Base-by-base conservation (phyloP, 352 stramenopile species). In the Phytophthora fragariae region DNA sequence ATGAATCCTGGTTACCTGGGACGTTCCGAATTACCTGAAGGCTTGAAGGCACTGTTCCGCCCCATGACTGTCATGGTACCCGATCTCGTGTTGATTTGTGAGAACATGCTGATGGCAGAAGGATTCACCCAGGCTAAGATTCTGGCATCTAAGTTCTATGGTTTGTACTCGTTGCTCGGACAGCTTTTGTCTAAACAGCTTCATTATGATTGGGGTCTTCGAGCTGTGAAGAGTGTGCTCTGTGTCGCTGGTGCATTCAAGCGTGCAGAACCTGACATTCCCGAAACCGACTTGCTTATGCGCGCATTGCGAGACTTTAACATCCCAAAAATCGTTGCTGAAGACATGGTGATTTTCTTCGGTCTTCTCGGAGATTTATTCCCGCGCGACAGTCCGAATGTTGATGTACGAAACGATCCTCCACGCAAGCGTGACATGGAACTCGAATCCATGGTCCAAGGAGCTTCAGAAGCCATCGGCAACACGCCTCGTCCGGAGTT, bases 91-190 rank as follows among this genome's bases (percentile, higher is more conserved):
- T 76, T 99, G 19, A 99, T 99, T 70, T 99, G 94, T 75, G 97
- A 99, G 77, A 99, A 99, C 77, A 99, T 99, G 93, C 82, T 99
- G 41, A 98, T 99, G 94, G 95, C 95, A 5, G 93, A 98, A 83
- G 97, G 97, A 8, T 99, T 99, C 67, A 97, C 96, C 27, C 88
- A 97, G 37, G 93, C 93, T 35, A 98, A 98, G 77, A 92, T 97
- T 24, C 82, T 99, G 5, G 96, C 97, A 10, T 97, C 91, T 39
- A 99, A 99, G 76, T 98, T 99, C 67, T 98, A 98, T 58, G 94
- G 93, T 0, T 83, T 99, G 31, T 99, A 99, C 75, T 98, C 92
- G 27, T 75, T 99, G 41, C 82, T 98, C 5, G 90, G 92, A 1
- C 93, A 98, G 62, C 83, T 99, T 19, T 77, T 99, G 11, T 98